Percentiles rank a stretch among this genome's conserved stretches.
phyloP scores from a whole-genome alignment of 2,329 filamentous ascomycete species.

The Nothophoma quercina region DNA sequence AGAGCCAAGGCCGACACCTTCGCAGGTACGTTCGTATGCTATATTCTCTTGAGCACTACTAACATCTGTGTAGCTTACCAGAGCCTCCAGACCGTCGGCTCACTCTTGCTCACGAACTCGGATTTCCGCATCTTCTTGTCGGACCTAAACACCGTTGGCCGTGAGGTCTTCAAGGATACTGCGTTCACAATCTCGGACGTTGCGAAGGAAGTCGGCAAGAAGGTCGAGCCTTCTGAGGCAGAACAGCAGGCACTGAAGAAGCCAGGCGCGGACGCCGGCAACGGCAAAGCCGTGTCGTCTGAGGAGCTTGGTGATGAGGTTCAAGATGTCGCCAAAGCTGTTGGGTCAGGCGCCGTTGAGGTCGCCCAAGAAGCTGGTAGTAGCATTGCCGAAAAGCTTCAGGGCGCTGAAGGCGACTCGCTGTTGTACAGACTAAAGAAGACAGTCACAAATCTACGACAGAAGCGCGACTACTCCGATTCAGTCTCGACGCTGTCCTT shows the following conservation, averaged over 20 bases:
- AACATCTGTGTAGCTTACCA: constrained; percentile 67
- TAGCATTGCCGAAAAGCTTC: constrained; percentile 77
- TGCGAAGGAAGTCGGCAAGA: constrained; percentile 75
- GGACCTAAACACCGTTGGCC: constrained; percentile 79
- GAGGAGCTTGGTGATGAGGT: constrained; percentile 67
- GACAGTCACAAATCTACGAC: constrained; percentile 75
- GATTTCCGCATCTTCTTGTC: constrained; percentile 88
- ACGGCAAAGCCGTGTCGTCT: constrained; percentile 60
- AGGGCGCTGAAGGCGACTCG: constrained; percentile 74
- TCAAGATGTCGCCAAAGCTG: constrained; percentile 54
- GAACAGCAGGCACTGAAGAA: constrained; percentile 64
- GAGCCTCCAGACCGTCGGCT: constrained; percentile 82
- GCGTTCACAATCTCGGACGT: constrained; percentile 79
- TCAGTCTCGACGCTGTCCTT: constrained; percentile 81
- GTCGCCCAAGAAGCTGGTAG: constrained; percentile 67
- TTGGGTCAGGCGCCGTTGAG: constrained; percentile 55
- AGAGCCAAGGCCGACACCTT: constrained; percentile 74
- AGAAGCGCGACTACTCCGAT: constrained; percentile 81
- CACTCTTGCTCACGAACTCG: constrained; percentile 85
- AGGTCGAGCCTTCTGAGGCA: constrained; percentile 72
- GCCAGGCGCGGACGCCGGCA: constrained; percentile 57
- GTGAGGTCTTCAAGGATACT: constrained; percentile 87
- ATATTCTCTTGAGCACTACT: constrained; percentile 13
- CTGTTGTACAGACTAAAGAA: constrained; percentile 79
- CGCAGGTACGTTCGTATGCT: constrained; percentile 62